phyloP scores from a whole-genome alignment of 2,329 filamentous ascomycete species.

The Endocalyx cinctus region DNA sequence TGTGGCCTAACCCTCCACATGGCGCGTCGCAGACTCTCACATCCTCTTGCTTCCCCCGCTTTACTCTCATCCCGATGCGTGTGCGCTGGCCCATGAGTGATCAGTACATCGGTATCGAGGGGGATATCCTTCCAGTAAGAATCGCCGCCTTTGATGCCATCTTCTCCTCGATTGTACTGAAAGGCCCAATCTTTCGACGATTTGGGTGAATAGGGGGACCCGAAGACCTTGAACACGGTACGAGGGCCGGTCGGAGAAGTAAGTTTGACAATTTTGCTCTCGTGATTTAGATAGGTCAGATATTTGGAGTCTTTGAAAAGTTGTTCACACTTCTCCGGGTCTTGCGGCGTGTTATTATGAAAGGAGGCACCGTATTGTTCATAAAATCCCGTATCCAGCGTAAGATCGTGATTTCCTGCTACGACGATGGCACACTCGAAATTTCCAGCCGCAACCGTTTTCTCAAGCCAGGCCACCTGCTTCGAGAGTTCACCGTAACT shows the following conservation, averaged over 20 bases:
- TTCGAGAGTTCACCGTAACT: conserved; percentile 55
- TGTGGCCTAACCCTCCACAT: conserved; percentile 59
- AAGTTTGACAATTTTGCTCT: conserved; percentile 50
- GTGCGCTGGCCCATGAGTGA: conserved; percentile 66
- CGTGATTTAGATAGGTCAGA: conserved; percentile 59
- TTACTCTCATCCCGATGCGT: conserved; percentile 52
- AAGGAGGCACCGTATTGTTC: conserved; percentile 45
- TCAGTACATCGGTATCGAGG: conserved; percentile 56
- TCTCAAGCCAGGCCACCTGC: conserved; percentile 62
- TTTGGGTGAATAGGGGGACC: conserved; percentile 61
- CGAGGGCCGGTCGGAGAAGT: conserved; percentile 47
- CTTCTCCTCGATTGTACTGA: conserved; percentile 43
- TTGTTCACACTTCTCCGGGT: conserved; percentile 46
- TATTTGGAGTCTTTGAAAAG: conserved; percentile 48
- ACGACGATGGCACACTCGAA: conserved; percentile 69
- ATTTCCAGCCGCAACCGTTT: too few relatives aligned
- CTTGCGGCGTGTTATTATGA: conserved; percentile 53
- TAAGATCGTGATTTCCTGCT: conserved; percentile 73
- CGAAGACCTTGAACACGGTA: conserved; percentile 64
- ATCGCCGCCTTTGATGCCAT: conserved; percentile 8
- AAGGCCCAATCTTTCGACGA: conserved; percentile 59
- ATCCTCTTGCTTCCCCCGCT: conserved; percentile 45
- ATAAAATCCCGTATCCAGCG: conserved; percentile 62
- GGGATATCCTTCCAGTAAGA: conserved; percentile 59
- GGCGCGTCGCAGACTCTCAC: conserved; percentile 51